These are phyloP conservation scores for Lavandula angustifolia DNA, from an alignment of 257 asterid genomes.

Conservation along the genomic window DNA sequence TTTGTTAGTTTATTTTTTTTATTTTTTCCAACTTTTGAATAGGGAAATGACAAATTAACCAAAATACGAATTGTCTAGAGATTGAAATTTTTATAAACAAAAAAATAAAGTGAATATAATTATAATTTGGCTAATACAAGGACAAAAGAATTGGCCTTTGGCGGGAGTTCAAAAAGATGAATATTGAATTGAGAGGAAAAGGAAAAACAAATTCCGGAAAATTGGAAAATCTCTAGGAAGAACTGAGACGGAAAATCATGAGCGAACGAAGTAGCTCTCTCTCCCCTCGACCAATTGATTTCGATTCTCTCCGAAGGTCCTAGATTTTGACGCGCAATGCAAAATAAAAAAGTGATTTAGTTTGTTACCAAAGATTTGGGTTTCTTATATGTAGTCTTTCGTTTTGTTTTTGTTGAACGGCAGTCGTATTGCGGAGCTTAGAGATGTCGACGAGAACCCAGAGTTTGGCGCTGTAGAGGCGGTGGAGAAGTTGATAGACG, in stretches of 20 bases:
- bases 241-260: conserved; percentile 6
- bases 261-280: conserved; percentile 22
- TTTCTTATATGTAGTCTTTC: conserved; percentile 17
- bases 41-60: no score
- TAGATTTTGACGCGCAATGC: conserved; percentile 11
- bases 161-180: conserved; percentile 33
- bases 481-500: conserved; percentile 42
- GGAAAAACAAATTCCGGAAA: background rate
- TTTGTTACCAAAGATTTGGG: background rate
- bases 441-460: conserved; percentile 32
- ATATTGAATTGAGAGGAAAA: background rate
- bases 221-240: background rate
- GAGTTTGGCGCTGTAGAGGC: conserved; percentile 36
- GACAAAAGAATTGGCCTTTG: conserved; percentile 4
- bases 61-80: no score
- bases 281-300: conserved; percentile 32
- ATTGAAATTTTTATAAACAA: no score
- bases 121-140: no score
- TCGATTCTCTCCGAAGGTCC: conserved; percentile 37
- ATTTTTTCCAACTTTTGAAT: no score
- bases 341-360: background rate
- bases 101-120: no score
- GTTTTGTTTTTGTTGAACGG: background rate
- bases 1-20: no score
- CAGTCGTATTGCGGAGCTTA: conserved; percentile 68